Conservation (phyloP, 2,329 filamentous ascomycete species). For the Colletotrichum sp. region DNA sequence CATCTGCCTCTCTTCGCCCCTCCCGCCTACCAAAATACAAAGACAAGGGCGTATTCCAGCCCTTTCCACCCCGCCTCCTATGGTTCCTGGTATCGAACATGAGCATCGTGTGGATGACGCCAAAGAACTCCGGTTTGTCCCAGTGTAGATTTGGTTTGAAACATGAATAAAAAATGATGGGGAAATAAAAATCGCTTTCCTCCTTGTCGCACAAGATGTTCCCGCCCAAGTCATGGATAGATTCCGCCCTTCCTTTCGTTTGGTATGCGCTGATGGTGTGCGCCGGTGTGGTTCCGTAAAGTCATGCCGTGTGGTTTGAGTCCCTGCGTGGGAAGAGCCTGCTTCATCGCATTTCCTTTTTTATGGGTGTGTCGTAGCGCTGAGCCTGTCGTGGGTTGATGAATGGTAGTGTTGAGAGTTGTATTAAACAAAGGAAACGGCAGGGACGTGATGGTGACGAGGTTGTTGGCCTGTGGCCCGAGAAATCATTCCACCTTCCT, state of each 20-base stretch:
- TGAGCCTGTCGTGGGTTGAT: constrained; percentile 5
- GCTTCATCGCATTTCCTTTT: constrained; percentile 18
- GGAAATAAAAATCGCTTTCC: constrained; percentile 11
- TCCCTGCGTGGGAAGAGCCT: constrained; percentile 20
- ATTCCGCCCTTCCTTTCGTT: background rate
- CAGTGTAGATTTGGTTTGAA: background rate
- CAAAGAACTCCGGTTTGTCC: constrained; percentile 20
- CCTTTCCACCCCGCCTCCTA: background rate
- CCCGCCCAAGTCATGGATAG: background rate
- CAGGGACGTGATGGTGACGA: background rate
- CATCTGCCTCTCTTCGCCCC: background rate
- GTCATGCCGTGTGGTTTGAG: constrained; percentile 6
- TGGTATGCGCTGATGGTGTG: constrained; percentile 6
- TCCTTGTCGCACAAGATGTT: constrained; percentile 17
- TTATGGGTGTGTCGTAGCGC: background rate
- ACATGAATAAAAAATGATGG: background rate
- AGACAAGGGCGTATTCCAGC: background rate
- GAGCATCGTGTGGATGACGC: constrained; percentile 21
- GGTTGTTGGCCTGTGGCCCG: background rate
- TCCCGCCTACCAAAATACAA: background rate
- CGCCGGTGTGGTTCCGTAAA: constrained; percentile 15
- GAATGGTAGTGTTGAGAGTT: background rate
- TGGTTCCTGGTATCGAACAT: constrained; percentile 23
- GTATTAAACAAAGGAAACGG: constrained; percentile 4
- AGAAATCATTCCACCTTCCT: constrained; percentile 65